Base-by-base conservation (phyloP, 257 asterid species). In the Nicotiana attenuata region DNA sequence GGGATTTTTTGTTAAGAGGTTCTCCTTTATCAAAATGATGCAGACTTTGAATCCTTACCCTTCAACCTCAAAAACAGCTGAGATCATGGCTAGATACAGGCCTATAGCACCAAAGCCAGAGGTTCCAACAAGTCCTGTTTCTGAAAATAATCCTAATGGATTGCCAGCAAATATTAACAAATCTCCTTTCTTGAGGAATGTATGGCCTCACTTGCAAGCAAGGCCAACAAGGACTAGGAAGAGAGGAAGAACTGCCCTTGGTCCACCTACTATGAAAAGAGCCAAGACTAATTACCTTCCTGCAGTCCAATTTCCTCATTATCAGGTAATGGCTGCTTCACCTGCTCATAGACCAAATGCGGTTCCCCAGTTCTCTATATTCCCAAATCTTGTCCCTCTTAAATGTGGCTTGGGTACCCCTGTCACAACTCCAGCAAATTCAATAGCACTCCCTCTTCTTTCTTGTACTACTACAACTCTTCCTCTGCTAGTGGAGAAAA, bases 31-130 rank as follows among this genome's bases (percentile, higher is more conserved):
- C 7, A 84, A 86, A 71, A 95, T 95, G 98, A 90, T 95, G 77
- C 94, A 90, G 61, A 88, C 98, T 0, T 80, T 90, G 77, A 90
- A 86, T 17, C 92, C 96, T 13, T 90, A 88, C 82, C 80, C 89
- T 82, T 75, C 73, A 80, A 75, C 95, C 3, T 88, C 94, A 45
- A 88, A 88, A 56, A 94, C 99, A 7, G 99, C 98, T 14, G 94
- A 94, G 76, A 96, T 96, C 88, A 92, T 96, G 97, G 92, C 98
- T 7, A 61, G 97, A 9, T 96, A 94, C 75, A 82, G 98, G 81
- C 99, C 99, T 0, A 96, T 96, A 5, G 98, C 98, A 7, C 99
- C 99, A 10, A 96, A 92, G 68, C 99, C 99, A 0, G 95, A 91
- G 31, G 10, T 88, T 24, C 82, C 90, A 0, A 55, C 81, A 7